Base-by-base conservation (phyloP, 78 protist species). In the Pelomyxa schiedti region DNA sequence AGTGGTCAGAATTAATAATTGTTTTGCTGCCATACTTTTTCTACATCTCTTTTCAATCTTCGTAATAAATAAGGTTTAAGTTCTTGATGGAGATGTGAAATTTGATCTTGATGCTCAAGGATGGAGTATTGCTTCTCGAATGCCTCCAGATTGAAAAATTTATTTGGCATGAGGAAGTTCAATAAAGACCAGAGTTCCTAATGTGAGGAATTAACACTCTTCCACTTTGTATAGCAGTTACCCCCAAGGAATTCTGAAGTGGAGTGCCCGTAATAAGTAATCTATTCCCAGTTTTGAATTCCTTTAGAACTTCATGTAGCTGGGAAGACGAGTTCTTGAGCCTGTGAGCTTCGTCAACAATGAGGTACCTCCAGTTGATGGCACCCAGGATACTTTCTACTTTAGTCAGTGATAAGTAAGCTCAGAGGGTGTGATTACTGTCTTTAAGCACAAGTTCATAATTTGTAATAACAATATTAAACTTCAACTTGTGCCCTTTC, bases 181-280 rank as follows among this genome's bases (percentile, higher is more conserved):
- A 94, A 69, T 39, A 95, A 82, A 30, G 84, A 52, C 96, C 95
- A 96, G 30, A 96, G 87, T 77, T 95, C 98, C 67, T 82, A n/a
- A n/a, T n/a, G n/a, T n/a, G n/a, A n/a, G n/a, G n/a, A n/a, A n/a
- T n/a, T 63, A 22, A 39, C 73, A 4, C 66, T 2, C 4, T 29
- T 28, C 4, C 16, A 58, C 29, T 2, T 32, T 4, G 66, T 4
- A 29, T 2, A 2, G 30, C 16, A 2, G 3, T 37, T 4, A 26
- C 92, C 47, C 8, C 67, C 26, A 89, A 4, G 8, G 80, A 70
- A 40, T 91, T 90, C 74, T 95, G 98, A 28, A 95, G 74, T 35
- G 98, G 98, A 28, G 98, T 95, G 67, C 98, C 98, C 8, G 88
- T 84, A 6, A 89, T 76, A 67, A 92, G 81, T 5, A 88, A 30